Base-by-base conservation (phyloP, 208 protist genomes). In the Leishmania tarentolae region DNA sequence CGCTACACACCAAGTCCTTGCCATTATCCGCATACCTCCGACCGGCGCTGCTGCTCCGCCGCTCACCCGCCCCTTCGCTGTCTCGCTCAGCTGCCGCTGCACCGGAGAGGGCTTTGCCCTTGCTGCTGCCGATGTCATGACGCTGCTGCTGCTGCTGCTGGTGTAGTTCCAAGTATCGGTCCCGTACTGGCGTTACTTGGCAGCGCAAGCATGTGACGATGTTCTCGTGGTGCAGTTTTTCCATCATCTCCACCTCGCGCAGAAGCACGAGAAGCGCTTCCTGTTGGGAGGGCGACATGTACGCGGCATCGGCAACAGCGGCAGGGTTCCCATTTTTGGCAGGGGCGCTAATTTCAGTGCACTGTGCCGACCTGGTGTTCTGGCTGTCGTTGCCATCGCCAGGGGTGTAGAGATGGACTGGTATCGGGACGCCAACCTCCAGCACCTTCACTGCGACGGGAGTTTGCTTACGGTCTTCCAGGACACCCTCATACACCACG, bases 371-470 rank as follows among this genome's bases (percentile, higher is more conserved):
- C n/a, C 56, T 47, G 74, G 40, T 46, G 37, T 24, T 44, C 70
- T 76, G 40, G 35, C 37, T 19, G 72, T 61, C 72, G 50, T 1
- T 28, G n/a, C 40, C 73, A 31, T 47, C 31, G 8, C 63, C 61
- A 13, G 72, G 46, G 57, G 13, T 15, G 46, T 42, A 17, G 42
- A 63, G n/a, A 13, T 50, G 50, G 8, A 47, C n/a, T 1, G 72
- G 77, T 71, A 81, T 70, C 40, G 79, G 74, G 21, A 80, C 79
- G 24, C 76, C 79, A 17, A 97, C 83, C 19, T 95, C 94, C 40
- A 92, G 79, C 75, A 95, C 91, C 86, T 97, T 97, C 31, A 96
- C 94, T 17, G 94, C 94, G 15, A 96, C 94, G 7, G 94, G 92
- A 13, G 95, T 86, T 40, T 78, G 87, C 40, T 75, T 46, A 40